Conservation (phyloP, 345 rosid genomes). For the Streptanthus diversifolius region DNA sequence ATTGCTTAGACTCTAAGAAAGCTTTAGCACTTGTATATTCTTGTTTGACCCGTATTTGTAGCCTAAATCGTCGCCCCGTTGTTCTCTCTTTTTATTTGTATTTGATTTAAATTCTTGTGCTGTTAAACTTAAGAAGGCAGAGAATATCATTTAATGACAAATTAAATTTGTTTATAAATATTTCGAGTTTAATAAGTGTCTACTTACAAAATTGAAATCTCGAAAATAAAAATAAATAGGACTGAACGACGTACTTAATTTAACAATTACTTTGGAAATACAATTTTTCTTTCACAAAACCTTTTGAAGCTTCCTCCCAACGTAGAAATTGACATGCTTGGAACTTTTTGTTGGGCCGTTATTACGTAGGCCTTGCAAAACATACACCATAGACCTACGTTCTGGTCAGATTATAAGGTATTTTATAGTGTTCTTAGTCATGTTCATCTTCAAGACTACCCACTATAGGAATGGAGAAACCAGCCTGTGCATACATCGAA, state of each 20-base stretch:
- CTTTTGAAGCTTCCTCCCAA: background rate
- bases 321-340: background rate
- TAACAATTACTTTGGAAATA: background rate
- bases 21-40: slow-evolving; percentile 40
- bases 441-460: too few species aligned
- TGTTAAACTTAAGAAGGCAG: background rate
- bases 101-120: background rate
- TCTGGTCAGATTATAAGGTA: too few species aligned
- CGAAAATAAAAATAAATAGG: background rate
- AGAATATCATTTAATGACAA: background rate
- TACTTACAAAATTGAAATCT: background rate
- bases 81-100: slow-evolving; percentile 45
- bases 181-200: too few species aligned
- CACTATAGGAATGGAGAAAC: too few species aligned
- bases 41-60: slow-evolving; percentile 82
- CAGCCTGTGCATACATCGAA: too few species aligned
- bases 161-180: too few species aligned
- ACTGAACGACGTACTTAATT: background rate
- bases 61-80: slow-evolving; percentile 54
- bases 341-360: background rate
- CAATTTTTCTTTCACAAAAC: background rate
- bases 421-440: too few species aligned
- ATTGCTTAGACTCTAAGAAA: slow-evolving; percentile 61
- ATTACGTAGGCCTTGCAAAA: background rate
- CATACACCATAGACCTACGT: background rate